A percentile compares a stretch with the other conserved stretches of the same genome.
These are phyloP conservation scores for Stylonectria norvegica DNA, from an alignment of 2,329 filamentous ascomycete species.

Conservation along the genomic window DNA sequence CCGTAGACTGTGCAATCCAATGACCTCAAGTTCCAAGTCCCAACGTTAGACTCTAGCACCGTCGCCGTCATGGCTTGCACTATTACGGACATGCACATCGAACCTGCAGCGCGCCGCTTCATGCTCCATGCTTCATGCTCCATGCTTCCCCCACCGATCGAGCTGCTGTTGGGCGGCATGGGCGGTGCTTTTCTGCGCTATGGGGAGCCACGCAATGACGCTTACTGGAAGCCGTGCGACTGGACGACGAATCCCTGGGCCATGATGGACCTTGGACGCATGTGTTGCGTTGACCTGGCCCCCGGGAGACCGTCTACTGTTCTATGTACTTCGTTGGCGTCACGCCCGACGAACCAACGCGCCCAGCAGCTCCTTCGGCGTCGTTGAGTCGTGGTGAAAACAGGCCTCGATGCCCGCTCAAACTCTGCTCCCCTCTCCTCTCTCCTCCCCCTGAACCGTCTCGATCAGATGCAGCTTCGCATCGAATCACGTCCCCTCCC, in stretches of 20 bases:
- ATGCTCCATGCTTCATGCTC: slow-evolving; percentile 2
- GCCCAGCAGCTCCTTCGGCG: no score
- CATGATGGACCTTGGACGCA: not conserved
- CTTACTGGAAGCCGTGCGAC: slow-evolving; percentile 28
- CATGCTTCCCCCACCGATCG: slow-evolving; percentile 22
- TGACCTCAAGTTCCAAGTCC: not conserved
- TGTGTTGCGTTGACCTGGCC: no score
- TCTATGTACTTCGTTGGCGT: no score
- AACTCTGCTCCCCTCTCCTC: not conserved
- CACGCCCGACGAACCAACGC: not conserved
- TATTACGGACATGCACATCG: not conserved
- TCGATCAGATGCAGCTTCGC: slow-evolving; percentile 11
- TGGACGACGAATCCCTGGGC: slow-evolving; percentile 15
- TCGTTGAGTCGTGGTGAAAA: no score
- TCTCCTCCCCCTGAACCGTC: slow-evolving; percentile 1
- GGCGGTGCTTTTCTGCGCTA: slow-evolving; percentile 16
- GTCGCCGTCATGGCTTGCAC: not conserved
- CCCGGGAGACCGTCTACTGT: no score
- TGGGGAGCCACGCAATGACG: slow-evolving; percentile 26
- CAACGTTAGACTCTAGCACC: not conserved
- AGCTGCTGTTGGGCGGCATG: slow-evolving; percentile 15
- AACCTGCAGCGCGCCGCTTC: not conserved
- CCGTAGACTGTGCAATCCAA: not conserved
- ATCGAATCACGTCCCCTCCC: slow-evolving; percentile 19
- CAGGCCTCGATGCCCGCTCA: not conserved